Evolutionary conservation across 352 stramenopile species (phyloP), one percentile per base, ranked within the genome.

Genomic region (Phytophthora litchii): DNA sequence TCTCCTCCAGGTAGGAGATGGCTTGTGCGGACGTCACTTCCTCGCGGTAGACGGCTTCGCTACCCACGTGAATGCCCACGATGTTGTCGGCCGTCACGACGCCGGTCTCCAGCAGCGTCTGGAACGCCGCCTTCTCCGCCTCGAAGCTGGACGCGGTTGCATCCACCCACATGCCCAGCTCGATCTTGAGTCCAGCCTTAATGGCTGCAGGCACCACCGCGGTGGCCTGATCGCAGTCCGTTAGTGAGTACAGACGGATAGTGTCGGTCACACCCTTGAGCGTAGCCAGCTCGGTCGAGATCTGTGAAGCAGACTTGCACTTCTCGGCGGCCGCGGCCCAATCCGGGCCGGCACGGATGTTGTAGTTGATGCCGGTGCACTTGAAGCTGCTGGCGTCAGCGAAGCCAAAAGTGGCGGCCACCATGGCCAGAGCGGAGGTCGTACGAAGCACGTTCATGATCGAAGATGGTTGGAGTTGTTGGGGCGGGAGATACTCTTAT

Each of bases 281-380:
- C 38, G 61, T 60, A 17, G 52, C 42, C n/a, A 91, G 64, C 47
- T 91, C 82, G 3, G 61, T 48, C 27, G 56, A 34, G 54, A 91
- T 80, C 53, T 81, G 54, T 21, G 67, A 64, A 13, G 65, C 44
- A 13, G 67, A 57, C 53, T 89, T 89, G 72, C 82, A 91, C 61
- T 85, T 88, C 13, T 62, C 67, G 10, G 50, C 64, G n/a, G 63
- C 49, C 4, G 78, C 41, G 20, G 68, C 74, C 64, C 71, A 85
- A 66, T 89, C 76, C 20, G 77, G 70, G 2, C 76, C 79, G 4
- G 61, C 54, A 58, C 79, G 79, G 54, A 84, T 84, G 74, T 88
- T 87, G 74, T 88, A 91, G 71, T 91, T 91, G 66, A 91, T 74
- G 44, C 79, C 82, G 36, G 69, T 58, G 59, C 62, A 68, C 70